Evolutionary conservation across 169 alveolate genomes (phyloP).

Genomic region (Theileria parva): DNA sequence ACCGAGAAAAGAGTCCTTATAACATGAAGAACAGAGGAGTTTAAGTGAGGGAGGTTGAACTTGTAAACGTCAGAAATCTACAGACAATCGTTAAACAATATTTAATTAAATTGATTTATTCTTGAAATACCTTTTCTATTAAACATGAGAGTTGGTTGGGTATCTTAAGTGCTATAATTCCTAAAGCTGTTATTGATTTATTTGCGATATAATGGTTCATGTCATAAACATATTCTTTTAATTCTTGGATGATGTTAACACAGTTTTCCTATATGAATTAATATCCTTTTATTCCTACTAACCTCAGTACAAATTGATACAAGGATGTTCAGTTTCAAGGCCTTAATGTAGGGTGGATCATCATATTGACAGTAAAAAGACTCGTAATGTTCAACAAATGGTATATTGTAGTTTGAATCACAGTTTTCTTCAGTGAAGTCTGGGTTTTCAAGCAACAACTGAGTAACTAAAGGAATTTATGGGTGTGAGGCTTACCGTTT

Average conservation of each 20-base stretch:
- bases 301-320: conserved; percentile 81
- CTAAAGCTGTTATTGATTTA: conserved; percentile 88
- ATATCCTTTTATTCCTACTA: neutral
- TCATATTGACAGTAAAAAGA: conserved; percentile 79
- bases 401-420: conserved; percentile 12
- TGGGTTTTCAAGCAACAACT: conserved; percentile 10
- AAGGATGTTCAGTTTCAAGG: conserved; percentile 76
- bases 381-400: conserved; percentile 75
- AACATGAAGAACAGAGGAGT: conserved; percentile 29
- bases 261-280: conserved; percentile 73
- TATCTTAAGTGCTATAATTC: conserved; percentile 86
- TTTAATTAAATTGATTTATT: conserved; percentile 80
- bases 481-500: conserved; percentile 25
- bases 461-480: conserved; percentile 23
- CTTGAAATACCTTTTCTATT: conserved; percentile 80
- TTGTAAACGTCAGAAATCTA: conserved; percentile 56
- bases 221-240: conserved; percentile 93
- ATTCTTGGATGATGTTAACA: conserved; percentile 84
- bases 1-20: conserved; percentile 32
- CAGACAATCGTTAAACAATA: conserved; percentile 70
- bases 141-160: conserved; percentile 82
- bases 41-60: conserved; percentile 29
- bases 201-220: conserved; percentile 88
- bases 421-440: neutral
- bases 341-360: conserved; percentile 83